phyloP scores from a whole-genome alignment of 345 rosid genomes.

The Turnera subulata region DNA sequence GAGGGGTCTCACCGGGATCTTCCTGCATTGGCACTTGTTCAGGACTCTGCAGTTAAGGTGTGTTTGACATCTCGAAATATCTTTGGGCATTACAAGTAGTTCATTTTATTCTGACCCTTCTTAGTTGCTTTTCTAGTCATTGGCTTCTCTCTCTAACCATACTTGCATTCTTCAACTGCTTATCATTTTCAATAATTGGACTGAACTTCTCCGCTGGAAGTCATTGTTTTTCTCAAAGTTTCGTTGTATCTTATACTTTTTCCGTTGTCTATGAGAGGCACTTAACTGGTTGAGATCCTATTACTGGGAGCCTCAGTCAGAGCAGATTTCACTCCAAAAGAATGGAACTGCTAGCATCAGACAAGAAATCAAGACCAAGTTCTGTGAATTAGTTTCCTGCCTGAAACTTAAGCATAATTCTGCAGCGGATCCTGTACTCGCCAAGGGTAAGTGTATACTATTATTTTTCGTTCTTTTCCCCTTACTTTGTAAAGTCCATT shows the following conservation, averaged over 20 bases:
- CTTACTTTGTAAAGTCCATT: too few species aligned
- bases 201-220: background rate
- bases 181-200: background rate
- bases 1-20: conserved; percentile 93
- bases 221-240: background rate
- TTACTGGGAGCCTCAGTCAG: conserved; percentile 80
- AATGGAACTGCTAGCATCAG: conserved; percentile 42
- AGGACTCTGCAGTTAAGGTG: conserved; percentile 73
- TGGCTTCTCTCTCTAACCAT: background rate
- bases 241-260: background rate
- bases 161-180: background rate
- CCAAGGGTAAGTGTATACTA: conserved; percentile 34
- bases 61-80: background rate
- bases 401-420: conserved; percentile 38
- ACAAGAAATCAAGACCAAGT: conserved; percentile 62
- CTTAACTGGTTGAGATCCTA: conserved; percentile 76
- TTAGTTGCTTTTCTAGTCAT: background rate
- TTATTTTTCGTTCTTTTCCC: too few species aligned
- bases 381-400: conserved; percentile 49
- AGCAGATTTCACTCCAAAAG: conserved; percentile 49
- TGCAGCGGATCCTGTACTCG: conserved; percentile 31
- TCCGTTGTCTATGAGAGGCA: conserved; percentile 44
- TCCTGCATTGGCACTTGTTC: conserved; percentile 69
- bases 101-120: background rate
- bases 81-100: background rate